phyloP scores from a whole-genome alignment of 495 filamentous ascomycete species.

The Glarea lozoyensis region DNA sequence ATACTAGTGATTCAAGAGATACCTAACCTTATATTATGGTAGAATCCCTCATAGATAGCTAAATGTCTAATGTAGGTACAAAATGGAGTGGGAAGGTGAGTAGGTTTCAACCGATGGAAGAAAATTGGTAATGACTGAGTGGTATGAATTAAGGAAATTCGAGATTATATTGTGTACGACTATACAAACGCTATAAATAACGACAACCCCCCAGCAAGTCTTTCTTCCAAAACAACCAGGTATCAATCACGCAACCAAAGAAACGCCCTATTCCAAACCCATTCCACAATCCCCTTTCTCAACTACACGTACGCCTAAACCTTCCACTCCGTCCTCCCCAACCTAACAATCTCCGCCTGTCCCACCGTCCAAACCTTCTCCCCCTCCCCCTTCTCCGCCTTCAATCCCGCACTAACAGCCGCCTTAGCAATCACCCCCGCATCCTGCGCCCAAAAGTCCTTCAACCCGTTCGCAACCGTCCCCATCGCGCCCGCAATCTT shows the following conservation, averaged over 20 bases:
- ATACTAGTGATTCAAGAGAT: no score
- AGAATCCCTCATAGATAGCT: no score
- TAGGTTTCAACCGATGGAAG: no score
- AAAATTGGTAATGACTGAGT: no score
- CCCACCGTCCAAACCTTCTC: conserved; percentile 24
- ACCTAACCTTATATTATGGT: no score
- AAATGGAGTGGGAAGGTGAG: no score
- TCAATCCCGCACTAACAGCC: conserved; percentile 41
- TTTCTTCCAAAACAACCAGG: no score
- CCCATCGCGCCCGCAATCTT: conserved; percentile 35
- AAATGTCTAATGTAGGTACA: no score
- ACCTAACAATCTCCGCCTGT: conserved; percentile 25
- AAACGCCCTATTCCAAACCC: background rate
- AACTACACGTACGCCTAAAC: conserved; percentile 17
- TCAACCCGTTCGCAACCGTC: conserved; percentile 42
- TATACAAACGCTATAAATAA: no score
- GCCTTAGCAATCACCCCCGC: conserved; percentile 56
- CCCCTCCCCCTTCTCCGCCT: conserved; percentile 14
- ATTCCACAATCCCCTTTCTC: background rate
- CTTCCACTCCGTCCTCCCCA: conserved; percentile 32
- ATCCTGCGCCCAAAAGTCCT: conserved; percentile 63
- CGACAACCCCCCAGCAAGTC: no score
- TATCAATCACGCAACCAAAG: background rate
- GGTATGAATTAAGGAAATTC: no score
- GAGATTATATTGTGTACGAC: conserved; percentile 7